Percentiles rank a stretch among this genome's conserved stretches.
Evolutionary conservation across 176 grass and related monocot species (phyloP).

Genomic region (Cenchrus purpureus): DNA sequence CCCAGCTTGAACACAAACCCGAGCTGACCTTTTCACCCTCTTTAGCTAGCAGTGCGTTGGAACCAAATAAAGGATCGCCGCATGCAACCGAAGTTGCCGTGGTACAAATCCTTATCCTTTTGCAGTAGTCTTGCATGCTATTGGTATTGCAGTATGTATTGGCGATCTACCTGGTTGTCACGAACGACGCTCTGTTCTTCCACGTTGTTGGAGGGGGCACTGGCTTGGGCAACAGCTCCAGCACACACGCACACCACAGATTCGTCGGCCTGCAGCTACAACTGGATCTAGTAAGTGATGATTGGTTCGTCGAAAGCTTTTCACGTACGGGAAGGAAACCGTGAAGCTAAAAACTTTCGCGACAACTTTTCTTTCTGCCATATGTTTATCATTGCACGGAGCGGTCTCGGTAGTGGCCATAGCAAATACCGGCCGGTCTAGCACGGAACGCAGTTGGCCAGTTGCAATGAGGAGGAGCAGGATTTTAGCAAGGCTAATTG

Average conservation of each 20-base stretch:
- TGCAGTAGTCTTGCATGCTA: background rate
- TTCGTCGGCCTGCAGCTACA: background rate
- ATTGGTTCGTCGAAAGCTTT: background rate
- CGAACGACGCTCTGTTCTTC: background rate
- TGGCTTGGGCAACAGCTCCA: slow-evolving; percentile 14
- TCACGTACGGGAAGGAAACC: background rate
- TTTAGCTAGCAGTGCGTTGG: background rate
- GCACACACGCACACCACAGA: background rate
- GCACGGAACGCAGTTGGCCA: background rate
- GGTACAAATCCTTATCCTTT: background rate
- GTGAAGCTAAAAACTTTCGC: background rate
- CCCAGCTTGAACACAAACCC: background rate
- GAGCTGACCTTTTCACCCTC: background rate
- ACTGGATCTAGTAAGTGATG: background rate
- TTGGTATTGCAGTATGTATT: background rate
- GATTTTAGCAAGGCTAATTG: background rate
- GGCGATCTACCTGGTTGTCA: slow-evolving; percentile 30
- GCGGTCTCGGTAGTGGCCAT: background rate
- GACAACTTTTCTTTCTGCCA: slow-evolving; percentile 8
- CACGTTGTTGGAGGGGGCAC: slow-evolving; percentile 22
- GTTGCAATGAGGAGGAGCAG: background rate
- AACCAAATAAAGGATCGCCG: background rate
- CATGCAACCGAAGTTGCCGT: background rate
- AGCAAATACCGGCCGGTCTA: background rate
- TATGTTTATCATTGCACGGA: slow-evolving; percentile 30